Conservation (phyloP, 2,329 filamentous ascomycete genomes). For the Cladosporium phlei region DNA sequence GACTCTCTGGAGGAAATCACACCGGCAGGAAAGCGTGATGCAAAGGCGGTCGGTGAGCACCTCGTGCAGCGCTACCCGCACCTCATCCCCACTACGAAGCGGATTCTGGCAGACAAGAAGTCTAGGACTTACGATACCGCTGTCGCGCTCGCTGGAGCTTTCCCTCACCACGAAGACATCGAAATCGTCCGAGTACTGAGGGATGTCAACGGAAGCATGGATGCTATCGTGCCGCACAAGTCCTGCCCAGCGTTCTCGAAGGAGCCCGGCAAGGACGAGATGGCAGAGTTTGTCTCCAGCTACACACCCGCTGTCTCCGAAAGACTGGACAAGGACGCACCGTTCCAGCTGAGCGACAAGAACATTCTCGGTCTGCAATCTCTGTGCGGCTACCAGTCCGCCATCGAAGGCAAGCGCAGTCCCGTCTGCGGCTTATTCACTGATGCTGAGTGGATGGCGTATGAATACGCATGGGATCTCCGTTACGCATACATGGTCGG, state of each 20-base stretch:
- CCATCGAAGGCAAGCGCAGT: conserved; percentile 16
- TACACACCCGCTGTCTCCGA: conserved; percentile 27
- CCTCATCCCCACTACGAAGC: conserved; percentile 10
- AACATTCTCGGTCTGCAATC: conserved; percentile 18
- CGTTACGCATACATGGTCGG: conserved; percentile 19
- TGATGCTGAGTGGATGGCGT: conserved; percentile 20
- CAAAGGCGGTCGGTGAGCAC: conserved; percentile 16
- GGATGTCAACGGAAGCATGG: conserved; percentile 13
- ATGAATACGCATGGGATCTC: conserved; percentile 19
- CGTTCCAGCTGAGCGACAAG: conserved; percentile 14
- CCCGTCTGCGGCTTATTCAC: conserved; percentile 16
- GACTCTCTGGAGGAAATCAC: conserved; percentile 17
- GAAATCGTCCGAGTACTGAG: conserved; percentile 30
- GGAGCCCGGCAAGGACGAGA: conserved; percentile 29
- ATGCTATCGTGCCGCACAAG: conserved; percentile 32
- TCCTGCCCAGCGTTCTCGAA: conserved; percentile 33
- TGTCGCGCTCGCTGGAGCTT: conserved; percentile 28
- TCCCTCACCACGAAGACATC: conserved; percentile 26
- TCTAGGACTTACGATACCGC: conserved; percentile 34
- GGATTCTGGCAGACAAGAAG: conserved; percentile 27
- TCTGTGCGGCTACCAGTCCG: conserved; percentile 19
- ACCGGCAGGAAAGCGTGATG: conserved; percentile 15
- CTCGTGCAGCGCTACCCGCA: conserved; percentile 16
- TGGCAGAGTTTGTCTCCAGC: conserved; percentile 27
- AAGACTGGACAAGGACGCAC: conserved; percentile 18